Evolutionary conservation across 352 stramenopile genomes (phyloP).

Genomic region (Pelagophyceae sp.): DNA sequence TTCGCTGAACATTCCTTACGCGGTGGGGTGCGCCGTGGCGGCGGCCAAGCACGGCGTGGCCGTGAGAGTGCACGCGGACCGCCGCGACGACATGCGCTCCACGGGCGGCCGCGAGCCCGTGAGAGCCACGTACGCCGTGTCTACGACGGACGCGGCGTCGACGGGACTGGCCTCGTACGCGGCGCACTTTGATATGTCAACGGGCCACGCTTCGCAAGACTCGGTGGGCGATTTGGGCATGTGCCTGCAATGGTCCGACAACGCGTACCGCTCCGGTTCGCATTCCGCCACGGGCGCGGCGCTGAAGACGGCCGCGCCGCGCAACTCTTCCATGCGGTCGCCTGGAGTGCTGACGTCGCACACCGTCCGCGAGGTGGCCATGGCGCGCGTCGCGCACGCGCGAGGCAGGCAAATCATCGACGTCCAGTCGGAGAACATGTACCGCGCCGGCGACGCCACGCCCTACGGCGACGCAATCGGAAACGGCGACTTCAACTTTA

Average conservation of each 20-base stretch:
- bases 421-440: not conserved
- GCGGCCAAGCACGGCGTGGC: conserved; percentile 31
- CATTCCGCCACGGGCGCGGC: conserved; percentile 26
- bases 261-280: conserved; percentile 34
- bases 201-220: conserved; percentile 31
- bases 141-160: conserved; percentile 17
- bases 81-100: conserved; percentile 43
- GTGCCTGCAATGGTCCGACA: conserved; percentile 45
- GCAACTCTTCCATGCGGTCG: not conserved
- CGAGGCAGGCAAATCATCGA: not conserved
- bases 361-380: not conserved
- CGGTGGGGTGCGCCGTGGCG: conserved; percentile 39
- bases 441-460: conserved; percentile 30
- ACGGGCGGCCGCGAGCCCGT: conserved; percentile 41
- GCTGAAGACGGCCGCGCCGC: not conserved
- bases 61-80: conserved; percentile 42
- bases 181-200: not conserved
- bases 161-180: conserved; percentile 27
- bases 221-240: conserved; percentile 35
- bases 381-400: not conserved
- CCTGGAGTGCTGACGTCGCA: not conserved
- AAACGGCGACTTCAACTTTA: conserved; percentile 49
- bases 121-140: conserved; percentile 30
- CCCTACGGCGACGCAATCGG: conserved; percentile 65
- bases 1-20: conserved; percentile 38